phyloP scores from a whole-genome alignment of 2,329 filamentous ascomycete species.

The Exophiala viscosa region DNA sequence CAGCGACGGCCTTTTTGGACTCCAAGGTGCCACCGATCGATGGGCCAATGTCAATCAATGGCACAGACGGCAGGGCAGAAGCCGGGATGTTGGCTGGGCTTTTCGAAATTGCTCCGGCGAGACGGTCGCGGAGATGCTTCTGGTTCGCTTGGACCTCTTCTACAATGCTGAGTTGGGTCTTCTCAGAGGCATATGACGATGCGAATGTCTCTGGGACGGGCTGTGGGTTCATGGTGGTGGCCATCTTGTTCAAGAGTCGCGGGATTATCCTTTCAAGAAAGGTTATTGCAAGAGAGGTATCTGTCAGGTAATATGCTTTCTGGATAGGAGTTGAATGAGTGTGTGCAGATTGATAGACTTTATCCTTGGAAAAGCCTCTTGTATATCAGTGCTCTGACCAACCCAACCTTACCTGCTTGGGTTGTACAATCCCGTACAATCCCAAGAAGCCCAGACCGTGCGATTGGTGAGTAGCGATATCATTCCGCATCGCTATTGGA shows the following conservation, averaged over 20 bases:
- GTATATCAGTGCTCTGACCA: too few relatives aligned
- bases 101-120: slow-evolving; percentile 20
- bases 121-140: slow-evolving; percentile 19
- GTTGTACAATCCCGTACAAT: too few relatives aligned
- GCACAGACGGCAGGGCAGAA: slow-evolving; percentile 22
- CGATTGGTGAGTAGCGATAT: background rate
- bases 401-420: too few relatives aligned
- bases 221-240: slow-evolving; percentile 13
- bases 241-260: slow-evolving; percentile 9
- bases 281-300: background rate
- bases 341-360: too few relatives aligned
- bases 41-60: slow-evolving; percentile 26
- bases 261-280: background rate
- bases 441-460: background rate
- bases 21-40: slow-evolving; percentile 18
- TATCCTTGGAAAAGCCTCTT: background rate
- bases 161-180: slow-evolving; percentile 12
- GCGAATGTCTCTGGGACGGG: slow-evolving; percentile 8
- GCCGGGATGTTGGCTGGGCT: slow-evolving; percentile 13
- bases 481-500: background rate
- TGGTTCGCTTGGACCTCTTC: slow-evolving; percentile 25
- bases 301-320: background rate
- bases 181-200: background rate
- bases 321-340: background rate
- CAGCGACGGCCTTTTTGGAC: slow-evolving; percentile 28